These are phyloP conservation scores for Trametes coccinea DNA, from an alignment of 768 basidiomycete genomes.

Conservation along the genomic window DNA sequence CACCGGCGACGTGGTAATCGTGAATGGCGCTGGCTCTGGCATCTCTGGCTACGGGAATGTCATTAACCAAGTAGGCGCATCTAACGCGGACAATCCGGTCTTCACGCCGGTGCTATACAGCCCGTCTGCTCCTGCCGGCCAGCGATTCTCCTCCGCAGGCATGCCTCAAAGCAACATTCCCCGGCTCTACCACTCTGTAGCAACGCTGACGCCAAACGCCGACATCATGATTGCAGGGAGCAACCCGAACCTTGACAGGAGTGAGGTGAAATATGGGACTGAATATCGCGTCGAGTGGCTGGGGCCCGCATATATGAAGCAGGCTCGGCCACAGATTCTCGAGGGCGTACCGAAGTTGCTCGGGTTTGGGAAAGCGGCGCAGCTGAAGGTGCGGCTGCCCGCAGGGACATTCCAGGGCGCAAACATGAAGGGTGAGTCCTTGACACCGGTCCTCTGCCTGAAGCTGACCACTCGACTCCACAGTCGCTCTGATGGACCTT, in stretches of 20 bases:
- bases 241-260: slow-evolving; percentile 81
- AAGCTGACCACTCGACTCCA: background rate
- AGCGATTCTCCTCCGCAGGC: slow-evolving; percentile 58
- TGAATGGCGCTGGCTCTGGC: slow-evolving; percentile 74
- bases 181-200: slow-evolving; percentile 81
- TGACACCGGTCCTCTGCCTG: background rate
- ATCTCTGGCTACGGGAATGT: slow-evolving; percentile 83
- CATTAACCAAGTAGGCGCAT: slow-evolving; percentile 62
- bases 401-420: slow-evolving; percentile 32
- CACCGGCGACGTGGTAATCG: slow-evolving; percentile 68
- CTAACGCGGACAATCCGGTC: slow-evolving; percentile 77
- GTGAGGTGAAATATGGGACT: slow-evolving; percentile 70
- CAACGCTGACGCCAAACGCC: slow-evolving; percentile 71
- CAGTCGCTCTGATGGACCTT: slow-evolving; percentile 78
- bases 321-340: slow-evolving; percentile 54
- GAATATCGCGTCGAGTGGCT: slow-evolving; percentile 91
- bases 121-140: slow-evolving; percentile 50
- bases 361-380: slow-evolving; percentile 46
- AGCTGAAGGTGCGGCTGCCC: slow-evolving; percentile 46
- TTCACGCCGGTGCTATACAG: slow-evolving; percentile 71
- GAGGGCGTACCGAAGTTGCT: slow-evolving; percentile 37
- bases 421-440: slow-evolving; percentile 48
- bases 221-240: slow-evolving; percentile 80
- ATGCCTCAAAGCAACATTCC: slow-evolving; percentile 70
- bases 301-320: slow-evolving; percentile 76